A percentile compares a stretch with the other conserved stretches of the same genome.
Conservation (phyloP, 495 filamentous ascomycete genomes). For the Xylaria longipes region DNA sequence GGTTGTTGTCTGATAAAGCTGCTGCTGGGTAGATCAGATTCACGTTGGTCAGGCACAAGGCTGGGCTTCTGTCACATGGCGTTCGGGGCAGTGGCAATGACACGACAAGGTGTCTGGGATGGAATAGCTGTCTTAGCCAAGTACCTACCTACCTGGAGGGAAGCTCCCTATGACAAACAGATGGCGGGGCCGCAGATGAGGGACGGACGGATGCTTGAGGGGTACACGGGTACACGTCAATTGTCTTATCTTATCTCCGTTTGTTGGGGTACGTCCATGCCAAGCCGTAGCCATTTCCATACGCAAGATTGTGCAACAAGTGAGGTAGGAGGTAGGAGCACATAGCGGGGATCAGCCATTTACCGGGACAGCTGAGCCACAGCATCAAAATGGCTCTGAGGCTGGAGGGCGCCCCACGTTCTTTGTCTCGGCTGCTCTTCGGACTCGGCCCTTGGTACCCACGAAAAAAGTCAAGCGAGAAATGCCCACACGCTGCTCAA, state of each 20-base stretch:
- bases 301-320: neutral
- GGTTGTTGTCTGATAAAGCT: constrained; percentile 1
- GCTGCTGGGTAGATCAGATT: constrained; percentile 13
- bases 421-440: constrained; percentile 36
- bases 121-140: neutral
- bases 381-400: neutral
- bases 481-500: constrained; percentile 31
- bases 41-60: constrained; percentile 28
- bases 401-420: neutral
- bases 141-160: neutral
- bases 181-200: neutral
- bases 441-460: constrained; percentile 36
- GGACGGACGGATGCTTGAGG: neutral
- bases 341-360: neutral
- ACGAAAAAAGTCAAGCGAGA: constrained; percentile 43
- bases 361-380: constrained; percentile 11
- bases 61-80: constrained; percentile 27
- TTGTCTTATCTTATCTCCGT: constrained; percentile 14
- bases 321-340: neutral
- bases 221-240: no score
- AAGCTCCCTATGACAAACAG: neutral
- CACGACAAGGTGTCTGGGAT: neutral
- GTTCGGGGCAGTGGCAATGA: constrained; percentile 8
- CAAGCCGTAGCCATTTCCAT: neutral
- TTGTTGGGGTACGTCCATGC: no score